phyloP scores from a whole-genome alignment of 177 flowering plant species.

The Tripterygium wilfordii region DNA sequence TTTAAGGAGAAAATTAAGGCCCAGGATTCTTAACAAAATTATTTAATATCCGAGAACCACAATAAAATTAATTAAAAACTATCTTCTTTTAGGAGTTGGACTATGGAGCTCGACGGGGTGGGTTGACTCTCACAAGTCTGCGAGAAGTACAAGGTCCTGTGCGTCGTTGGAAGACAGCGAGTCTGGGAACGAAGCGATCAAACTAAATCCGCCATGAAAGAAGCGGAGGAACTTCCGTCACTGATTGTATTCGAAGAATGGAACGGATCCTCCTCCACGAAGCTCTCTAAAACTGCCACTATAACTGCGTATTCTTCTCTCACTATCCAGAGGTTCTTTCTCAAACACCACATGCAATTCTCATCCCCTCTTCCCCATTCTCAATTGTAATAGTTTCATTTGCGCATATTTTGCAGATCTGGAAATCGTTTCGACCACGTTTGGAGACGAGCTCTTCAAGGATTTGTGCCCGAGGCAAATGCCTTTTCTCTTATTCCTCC shows the following conservation, averaged over 20 bases:
- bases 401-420: conserved; percentile 27
- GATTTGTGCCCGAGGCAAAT: conserved; percentile 92
- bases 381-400: not conserved
- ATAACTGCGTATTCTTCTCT: conserved; percentile 44
- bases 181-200: no score
- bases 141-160: no score
- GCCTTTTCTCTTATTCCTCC: not conserved
- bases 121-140: no score
- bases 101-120: no score
- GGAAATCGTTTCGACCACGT: conserved; percentile 52
- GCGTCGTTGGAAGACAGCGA: no score
- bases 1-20: no score
- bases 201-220: no score
- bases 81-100: no score
- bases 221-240: no score
- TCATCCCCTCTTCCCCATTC: not conserved
- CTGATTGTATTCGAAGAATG: conserved; percentile 62
- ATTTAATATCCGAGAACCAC: no score
- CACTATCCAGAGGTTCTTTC: conserved; percentile 41
- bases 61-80: no score
- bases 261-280: conserved; percentile 69
- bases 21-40: no score
- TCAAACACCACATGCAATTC: not conserved
- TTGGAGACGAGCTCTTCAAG: conserved; percentile 59
- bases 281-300: conserved; percentile 71